Evolutionary conservation across 2,329 filamentous ascomycete species (phyloP).

Genomic region (Penicillium expansum): DNA sequence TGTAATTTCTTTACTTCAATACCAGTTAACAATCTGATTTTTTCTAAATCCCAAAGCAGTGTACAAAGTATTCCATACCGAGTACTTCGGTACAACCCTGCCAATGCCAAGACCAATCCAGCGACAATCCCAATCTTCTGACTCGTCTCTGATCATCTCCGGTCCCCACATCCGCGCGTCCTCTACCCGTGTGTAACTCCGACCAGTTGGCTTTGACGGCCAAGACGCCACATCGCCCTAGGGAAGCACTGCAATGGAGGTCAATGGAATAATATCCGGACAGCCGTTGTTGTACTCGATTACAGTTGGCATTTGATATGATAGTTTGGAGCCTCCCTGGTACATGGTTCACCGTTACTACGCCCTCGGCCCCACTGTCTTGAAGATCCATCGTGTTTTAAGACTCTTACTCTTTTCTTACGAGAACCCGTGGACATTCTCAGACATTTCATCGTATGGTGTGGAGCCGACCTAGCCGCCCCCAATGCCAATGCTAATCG

Average conservation of each 20-base stretch:
- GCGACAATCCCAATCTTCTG: not conserved
- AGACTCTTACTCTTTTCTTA: not conserved
- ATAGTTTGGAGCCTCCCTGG: not conserved
- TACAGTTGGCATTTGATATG: not conserved
- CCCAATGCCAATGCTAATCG: not conserved
- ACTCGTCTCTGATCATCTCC: slow-evolving; percentile 12
- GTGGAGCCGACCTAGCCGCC: not conserved
- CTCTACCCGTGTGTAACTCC: not conserved
- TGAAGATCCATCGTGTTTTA: not conserved
- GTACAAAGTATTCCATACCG: not conserved
- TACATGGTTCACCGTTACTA: not conserved
- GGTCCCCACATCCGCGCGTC: slow-evolving; percentile 27
- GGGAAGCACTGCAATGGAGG: not conserved
- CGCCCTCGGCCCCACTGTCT: not conserved
- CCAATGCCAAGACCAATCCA: slow-evolving; percentile 16
- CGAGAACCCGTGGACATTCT: not conserved
- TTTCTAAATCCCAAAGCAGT: not conserved
- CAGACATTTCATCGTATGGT: too few species aligned
- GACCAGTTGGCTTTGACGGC: not conserved
- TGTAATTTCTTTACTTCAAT: not conserved
- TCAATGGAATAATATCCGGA: not conserved
- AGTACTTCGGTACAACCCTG: not conserved
- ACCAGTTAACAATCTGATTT: not conserved
- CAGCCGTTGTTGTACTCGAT: not conserved
- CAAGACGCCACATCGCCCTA: slow-evolving; percentile 1